Conservation (phyloP, 345 rosid genomes). For the Hibiscus mutabilis region DNA sequence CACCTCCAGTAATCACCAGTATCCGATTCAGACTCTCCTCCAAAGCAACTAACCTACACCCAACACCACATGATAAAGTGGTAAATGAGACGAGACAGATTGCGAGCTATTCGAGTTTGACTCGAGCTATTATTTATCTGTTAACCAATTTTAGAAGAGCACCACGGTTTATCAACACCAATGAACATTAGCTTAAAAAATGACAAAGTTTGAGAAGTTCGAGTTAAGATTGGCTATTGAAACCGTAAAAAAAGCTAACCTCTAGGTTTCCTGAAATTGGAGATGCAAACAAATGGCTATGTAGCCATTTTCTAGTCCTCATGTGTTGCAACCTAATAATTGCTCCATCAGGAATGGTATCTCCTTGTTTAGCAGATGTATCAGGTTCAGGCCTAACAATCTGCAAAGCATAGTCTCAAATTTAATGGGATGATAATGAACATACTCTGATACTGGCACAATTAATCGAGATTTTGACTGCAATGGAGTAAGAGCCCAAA, state of each 20-base stretch:
- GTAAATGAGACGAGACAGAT: too few relatives aligned
- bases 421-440: background rate
- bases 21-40: conserved; percentile 85
- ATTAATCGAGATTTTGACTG: background rate
- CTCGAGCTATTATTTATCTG: background rate
- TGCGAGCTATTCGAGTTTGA: too few relatives aligned
- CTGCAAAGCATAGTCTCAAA: conserved; percentile 27
- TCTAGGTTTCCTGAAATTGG: conserved; percentile 93
- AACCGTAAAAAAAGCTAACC: background rate
- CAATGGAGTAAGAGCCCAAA: background rate
- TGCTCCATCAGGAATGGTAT: conserved; percentile 57
- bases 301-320: conserved; percentile 93
- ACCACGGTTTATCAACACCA: background rate
- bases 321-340: conserved; percentile 81
- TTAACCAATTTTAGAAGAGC: background rate
- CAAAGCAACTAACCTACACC: conserved; percentile 90
- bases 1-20: conserved; percentile 98
- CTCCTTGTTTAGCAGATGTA: conserved; percentile 71
- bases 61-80: background rate
- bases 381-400: conserved; percentile 66
- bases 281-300: conserved; percentile 90
- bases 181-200: background rate
- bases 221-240: background rate
- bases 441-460: background rate
- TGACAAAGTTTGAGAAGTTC: background rate